These are phyloP conservation scores for Xylaria sp. DNA, from an alignment of 2,329 filamentous ascomycete genomes.

Conservation along the genomic window DNA sequence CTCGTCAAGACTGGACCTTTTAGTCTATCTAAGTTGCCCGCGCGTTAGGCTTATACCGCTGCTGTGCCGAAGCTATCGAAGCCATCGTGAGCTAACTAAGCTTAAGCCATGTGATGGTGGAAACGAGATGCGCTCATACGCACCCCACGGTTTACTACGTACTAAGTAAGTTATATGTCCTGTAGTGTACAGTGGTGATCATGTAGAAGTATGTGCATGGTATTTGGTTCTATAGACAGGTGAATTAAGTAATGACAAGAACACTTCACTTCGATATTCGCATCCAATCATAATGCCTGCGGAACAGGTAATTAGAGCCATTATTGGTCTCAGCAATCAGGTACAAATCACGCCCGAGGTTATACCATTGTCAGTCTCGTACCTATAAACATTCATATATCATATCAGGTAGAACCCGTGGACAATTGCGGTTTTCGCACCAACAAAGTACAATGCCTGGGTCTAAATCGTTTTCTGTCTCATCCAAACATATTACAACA, in stretches of 20 bases:
- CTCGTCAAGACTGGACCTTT: constrained; percentile 26
- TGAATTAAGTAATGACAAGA: neutral
- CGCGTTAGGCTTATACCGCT: constrained; percentile 34
- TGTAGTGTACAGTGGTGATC: constrained; percentile 2
- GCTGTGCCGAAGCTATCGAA: constrained; percentile 39
- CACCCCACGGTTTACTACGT: constrained; percentile 27
- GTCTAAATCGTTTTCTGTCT: constrained; percentile 10
- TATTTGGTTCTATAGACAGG: constrained; percentile 10
- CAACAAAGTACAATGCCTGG: constrained; percentile 10
- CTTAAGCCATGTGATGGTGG: constrained; percentile 27
- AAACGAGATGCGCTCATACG: constrained; percentile 28
- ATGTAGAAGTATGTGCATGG: constrained; percentile 9
- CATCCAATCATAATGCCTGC: neutral
- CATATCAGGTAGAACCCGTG: neutral
- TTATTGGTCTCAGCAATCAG: constrained; percentile 11
- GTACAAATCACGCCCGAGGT: neutral
- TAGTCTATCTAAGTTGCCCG: constrained; percentile 28
- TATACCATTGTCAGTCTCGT: neutral
- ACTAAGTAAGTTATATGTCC: constrained; percentile 25
- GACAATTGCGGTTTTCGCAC: neutral
- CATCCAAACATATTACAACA: neutral
- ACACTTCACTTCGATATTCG: neutral
- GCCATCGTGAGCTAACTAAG: constrained; percentile 37
- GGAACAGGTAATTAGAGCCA: constrained; percentile 2
- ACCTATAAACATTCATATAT: neutral